Base-by-base conservation (phyloP, 371 early-diverging fungal species). In the Cokeromyces recurvatus region DNA sequence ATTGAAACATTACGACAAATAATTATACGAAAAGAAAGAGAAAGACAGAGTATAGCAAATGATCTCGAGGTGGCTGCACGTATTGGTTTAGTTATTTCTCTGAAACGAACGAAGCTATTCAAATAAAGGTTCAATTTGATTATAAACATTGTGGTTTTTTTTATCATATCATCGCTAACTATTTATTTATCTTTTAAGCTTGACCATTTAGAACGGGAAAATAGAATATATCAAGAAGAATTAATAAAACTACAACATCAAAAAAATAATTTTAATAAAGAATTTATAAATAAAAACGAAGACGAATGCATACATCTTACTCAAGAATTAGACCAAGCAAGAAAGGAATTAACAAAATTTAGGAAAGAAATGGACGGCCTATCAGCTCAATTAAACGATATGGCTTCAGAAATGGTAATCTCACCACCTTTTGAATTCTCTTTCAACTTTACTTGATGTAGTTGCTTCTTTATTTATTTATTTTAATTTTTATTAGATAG, bases 41-140 rank as follows among this genome's bases (percentile, higher is more conserved):
- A 84, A 47, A 72, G 74, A 53, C 72, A 77, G 31, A 64, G 68
- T 16, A 73, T 84, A 12, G 75, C 78, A n/a, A 68, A 74, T 40
- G 79, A 84, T 52, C 50, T 84, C 25, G 82, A 84, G 50, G 77
- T 81, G 16, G 84, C 84, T 20, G 84, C 84, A 38, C 74, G 80
- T 34, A 59, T 84, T 46, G 84, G 84, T 5, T 60, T 84, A 7
- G 82, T 74, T 31, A 72, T 84, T 22, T 81, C n/a, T n/a, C 81
- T 37, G 78, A 80, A 57, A 77, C 79, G 37, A 77, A 81, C 39
- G 82, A 84, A 59, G 72, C 81, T 19, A 55, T 78, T 14, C 78
- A 80, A 55, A 55, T 73, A 15, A 75, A 71, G 64, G 75, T 74
- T 7, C 11, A 27, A n/a, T n/a, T n/a, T n/a, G n/a, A n/a, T n/a